Base-by-base conservation (phyloP, 148 eudicot genomes). In the Rhododendron williamsianum region DNA sequence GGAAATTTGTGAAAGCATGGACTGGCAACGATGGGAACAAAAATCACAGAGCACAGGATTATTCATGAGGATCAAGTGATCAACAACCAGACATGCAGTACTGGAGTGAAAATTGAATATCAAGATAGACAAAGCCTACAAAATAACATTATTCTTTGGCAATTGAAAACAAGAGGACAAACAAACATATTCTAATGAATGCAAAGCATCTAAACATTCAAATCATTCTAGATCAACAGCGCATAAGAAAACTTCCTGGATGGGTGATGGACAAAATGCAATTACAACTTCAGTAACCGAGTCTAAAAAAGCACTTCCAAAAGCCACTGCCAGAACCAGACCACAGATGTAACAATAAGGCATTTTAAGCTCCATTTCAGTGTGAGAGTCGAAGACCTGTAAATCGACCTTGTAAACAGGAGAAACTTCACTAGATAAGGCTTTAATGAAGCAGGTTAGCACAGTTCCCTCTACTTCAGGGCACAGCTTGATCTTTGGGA, bases 1-100 rank as follows among this genome's bases (percentile, higher is more conserved):
- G 19, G 19, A 67, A 38, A 67, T 33, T 30, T 13, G 77, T 67
- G 84, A 35, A 82, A 82, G 78, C 78, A 69, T 45, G 77, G 51
- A 38, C 46, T 25, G 46, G 19, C 78, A 25, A 83, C 18, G 0
- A 16, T 5, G 76, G 45, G 33, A 27, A 30, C 74, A 82, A 27
- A 71, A 71, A 71, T 45, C 43, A 83, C 30, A 3, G 19, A 43
- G 45, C 56, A 4, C 3, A 48, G 78, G 78, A 83, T 46, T 72
- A 72, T 21, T 83, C 30, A 83, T 33, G 79, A 81, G 4, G 45
- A 33, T 58, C 30, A 30, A 30, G 30, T 30, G 30, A 30, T 30
- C 7, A 36, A 80, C 13, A 25, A 45, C 23, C 63, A 77, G 52
- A 49, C 82, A 79, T 49, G 56, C 54, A 45, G 67, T 6, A 43